Evolutionary conservation across 2,329 filamentous ascomycete genomes (phyloP), one percentile per base, ranked within the genome.

Genomic region (Claviceps sp.): DNA sequence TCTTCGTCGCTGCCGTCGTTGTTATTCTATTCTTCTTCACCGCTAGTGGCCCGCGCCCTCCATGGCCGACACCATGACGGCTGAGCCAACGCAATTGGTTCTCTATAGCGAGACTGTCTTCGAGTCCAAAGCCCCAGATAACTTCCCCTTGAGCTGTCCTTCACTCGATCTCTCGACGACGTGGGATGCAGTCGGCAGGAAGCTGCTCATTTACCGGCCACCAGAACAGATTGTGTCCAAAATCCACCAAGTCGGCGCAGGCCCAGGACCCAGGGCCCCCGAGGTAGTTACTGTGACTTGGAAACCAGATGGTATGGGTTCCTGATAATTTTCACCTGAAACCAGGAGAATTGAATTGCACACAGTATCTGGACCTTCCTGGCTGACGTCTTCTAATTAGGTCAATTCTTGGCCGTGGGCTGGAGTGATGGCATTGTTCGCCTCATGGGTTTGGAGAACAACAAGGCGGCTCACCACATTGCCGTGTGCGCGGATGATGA

Each of bases 141-240:
- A 74, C 47, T 76, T 85, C 49, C 73, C 91, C 37, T 76, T 82
- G 26, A 88, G 86, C 67, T 95, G 88, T 66, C 88, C 90, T 16
- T 85, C 83, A 8, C 86, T 95, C 72, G 88, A 96, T 67, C 75
- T 97, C 46, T 75, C 85, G n/a, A 83, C 84, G 5, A 75, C 89
- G 13, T 71, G 70, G 65, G 85, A 86, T 13, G 79, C 76, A n/a
- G 74, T 76, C 16, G 78, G 82, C 55, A 81, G 81, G 48, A 81
- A 82, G 48, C 72, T 96, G 18, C 76, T 85, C 58, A 81, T 95
- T 44, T 90, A 85, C 67, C 79, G 91, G 48, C 77, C 90, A 16
- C 87, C 85, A 55, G 85, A 84, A 1, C 88, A 96, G 57, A 59
- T 72, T 7, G 76, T 81, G 9, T 73, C 75, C 51, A 79, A 74